A percentile compares a stretch with the other conserved stretches of the same genome.
These are phyloP conservation scores for Lanmaoa pseudosensibilis DNA, from an alignment of 768 basidiomycete species.

Conservation along the genomic window DNA sequence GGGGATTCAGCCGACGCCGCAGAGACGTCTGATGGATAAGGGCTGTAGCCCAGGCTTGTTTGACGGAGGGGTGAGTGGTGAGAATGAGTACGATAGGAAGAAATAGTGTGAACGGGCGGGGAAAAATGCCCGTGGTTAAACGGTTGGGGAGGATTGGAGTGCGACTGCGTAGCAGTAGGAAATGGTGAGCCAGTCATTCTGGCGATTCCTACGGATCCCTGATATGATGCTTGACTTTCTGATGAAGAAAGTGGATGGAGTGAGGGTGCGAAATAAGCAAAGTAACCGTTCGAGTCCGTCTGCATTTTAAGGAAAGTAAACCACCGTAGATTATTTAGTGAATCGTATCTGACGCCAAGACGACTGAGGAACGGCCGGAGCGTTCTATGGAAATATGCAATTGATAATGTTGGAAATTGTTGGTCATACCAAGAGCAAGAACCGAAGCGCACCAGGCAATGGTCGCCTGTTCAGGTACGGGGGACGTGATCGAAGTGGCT, in stretches of 20 bases:
- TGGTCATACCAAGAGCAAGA: conserved; percentile 35
- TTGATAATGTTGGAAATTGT: conserved; percentile 36
- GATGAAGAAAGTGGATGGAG: conserved; percentile 16
- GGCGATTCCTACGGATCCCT: conserved; percentile 13
- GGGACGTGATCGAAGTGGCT: conserved; percentile 35
- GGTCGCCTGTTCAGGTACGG: conserved; percentile 32
- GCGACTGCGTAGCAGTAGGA: conserved; percentile 18
- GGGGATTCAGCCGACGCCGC: conserved; percentile 39
- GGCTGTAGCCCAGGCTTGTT: conserved; percentile 29
- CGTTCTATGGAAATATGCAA: conserved; percentile 37
- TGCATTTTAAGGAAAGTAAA: conserved; percentile 33
- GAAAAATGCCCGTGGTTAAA: conserved; percentile 24
- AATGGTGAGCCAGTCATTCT: conserved; percentile 28
- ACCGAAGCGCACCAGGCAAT: conserved; percentile 32
- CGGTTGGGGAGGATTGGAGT: conserved; percentile 16
- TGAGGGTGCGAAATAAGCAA: conserved; percentile 25
- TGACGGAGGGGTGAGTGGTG: conserved; percentile 18
- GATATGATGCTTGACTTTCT: conserved; percentile 1
- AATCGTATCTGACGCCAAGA: conserved; percentile 26
- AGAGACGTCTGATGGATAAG: conserved; percentile 40
- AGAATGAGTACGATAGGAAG: conserved; percentile 22
- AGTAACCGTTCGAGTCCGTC: conserved; percentile 19
- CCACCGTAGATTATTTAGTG: conserved; percentile 17
- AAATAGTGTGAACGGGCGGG: conserved; percentile 11
- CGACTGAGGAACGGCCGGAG: conserved; percentile 27